Conservation (phyloP, 768 basidiomycete genomes). For the Grammothele lineata region DNA sequence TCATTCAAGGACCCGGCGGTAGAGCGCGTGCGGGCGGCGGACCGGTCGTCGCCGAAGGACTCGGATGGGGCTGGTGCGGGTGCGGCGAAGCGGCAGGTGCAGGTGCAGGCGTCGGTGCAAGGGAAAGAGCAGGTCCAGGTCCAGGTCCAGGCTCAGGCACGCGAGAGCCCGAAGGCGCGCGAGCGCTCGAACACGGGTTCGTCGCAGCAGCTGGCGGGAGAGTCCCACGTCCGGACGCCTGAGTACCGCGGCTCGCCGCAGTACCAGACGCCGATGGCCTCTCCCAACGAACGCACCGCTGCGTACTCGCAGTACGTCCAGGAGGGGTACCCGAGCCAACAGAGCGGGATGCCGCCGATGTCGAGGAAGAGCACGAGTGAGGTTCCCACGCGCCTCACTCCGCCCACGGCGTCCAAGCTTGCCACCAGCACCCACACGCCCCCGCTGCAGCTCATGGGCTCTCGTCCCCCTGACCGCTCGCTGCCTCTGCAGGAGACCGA, state of each 20-base stretch:
- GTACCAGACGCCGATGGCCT: slow-evolving; percentile 44
- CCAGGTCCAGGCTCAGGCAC: slow-evolving; percentile 23
- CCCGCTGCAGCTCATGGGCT: slow-evolving; percentile 45
- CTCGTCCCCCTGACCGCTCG: slow-evolving; percentile 66
- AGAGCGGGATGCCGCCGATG: slow-evolving; percentile 17
- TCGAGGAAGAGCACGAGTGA: slow-evolving; percentile 2
- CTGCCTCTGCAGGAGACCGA: slow-evolving; percentile 74
- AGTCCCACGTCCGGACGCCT: slow-evolving; percentile 35
- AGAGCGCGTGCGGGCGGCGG: slow-evolving; percentile 50
- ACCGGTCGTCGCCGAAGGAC: slow-evolving; percentile 55
- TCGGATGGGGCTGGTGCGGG: slow-evolving; percentile 31
- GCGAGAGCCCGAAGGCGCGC: slow-evolving; percentile 35
- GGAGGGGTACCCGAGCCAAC: slow-evolving; percentile 20
- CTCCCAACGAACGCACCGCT: slow-evolving; percentile 43
- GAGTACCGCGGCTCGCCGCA: slow-evolving; percentile 39
- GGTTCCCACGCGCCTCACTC: slow-evolving; percentile 22
- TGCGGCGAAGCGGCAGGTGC: slow-evolving; percentile 19
- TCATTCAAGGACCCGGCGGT: slow-evolving; percentile 43
- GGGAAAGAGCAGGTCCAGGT: slow-evolving; percentile 12
- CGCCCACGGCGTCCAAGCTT: slow-evolving; percentile 34
- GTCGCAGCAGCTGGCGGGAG: slow-evolving; percentile 34
- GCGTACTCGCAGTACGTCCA: slow-evolving; percentile 42
- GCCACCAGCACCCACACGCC: slow-evolving; percentile 45
- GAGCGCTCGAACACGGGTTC: slow-evolving; percentile 28
- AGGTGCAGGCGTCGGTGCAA: background rate